Percentiles rank a stretch among this genome's conserved stretches.
phyloP scores from a whole-genome alignment of 2,329 filamentous ascomycete species.

The Xylaria sp. region DNA sequence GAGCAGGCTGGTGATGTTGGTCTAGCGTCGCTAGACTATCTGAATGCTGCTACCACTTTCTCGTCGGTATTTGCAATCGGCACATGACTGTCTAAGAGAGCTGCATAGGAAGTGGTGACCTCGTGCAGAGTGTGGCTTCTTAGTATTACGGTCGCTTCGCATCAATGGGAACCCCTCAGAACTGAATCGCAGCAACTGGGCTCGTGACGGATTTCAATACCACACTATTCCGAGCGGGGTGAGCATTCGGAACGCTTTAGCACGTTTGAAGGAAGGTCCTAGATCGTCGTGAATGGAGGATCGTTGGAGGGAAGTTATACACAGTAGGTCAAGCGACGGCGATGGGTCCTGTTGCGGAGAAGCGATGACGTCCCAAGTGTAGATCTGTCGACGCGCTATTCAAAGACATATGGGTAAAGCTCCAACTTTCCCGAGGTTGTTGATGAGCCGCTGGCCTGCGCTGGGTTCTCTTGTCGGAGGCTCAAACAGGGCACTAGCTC shows the following conservation, averaged over 20 bases:
- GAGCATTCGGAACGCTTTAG: not conserved
- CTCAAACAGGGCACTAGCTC: not conserved
- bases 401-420: not conserved
- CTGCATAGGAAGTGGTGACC: too few species aligned
- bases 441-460: not conserved
- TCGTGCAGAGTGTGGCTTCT: not conserved
- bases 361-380: not conserved
- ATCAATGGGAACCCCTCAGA: not conserved
- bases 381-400: not conserved
- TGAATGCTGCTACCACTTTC: too few species aligned
- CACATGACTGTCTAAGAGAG: too few species aligned
- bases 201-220: not conserved
- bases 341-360: slow-evolving; percentile 18
- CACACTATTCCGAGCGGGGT: not conserved
- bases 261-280: not conserved
- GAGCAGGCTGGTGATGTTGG: too few species aligned
- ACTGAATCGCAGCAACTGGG: not conserved
- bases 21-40: too few species aligned
- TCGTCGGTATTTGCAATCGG: too few species aligned
- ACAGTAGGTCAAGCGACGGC: slow-evolving; percentile 12
- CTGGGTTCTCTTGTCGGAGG: not conserved
- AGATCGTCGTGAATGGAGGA: not conserved
- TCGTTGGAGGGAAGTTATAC: not conserved
- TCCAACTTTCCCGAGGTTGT: not conserved
- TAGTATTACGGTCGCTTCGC: not conserved